Evolutionary conservation across 2,329 filamentous ascomycete genomes (phyloP), one percentile per base, ranked within the genome.

Genomic region (Aspergillus neoniger): DNA sequence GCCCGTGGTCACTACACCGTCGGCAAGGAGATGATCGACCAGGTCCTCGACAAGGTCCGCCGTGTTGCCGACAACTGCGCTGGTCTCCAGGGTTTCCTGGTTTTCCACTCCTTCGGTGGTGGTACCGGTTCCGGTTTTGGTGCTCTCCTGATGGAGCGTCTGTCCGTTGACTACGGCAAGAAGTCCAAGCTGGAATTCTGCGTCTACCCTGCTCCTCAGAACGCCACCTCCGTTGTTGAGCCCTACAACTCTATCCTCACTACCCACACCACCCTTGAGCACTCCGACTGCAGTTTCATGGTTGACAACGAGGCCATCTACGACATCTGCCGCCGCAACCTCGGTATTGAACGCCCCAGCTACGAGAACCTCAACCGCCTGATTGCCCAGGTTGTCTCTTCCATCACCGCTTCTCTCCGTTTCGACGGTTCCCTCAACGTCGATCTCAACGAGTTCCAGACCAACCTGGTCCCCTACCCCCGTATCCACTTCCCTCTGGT

Each of bases 121-220:
- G 95, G 95, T 85, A 99, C 95, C 72, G 95, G 95, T 74, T 99
- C 95, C 72, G 95, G 95, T 77, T 99, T 99, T 81, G 95, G 95
- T 82, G 95, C 95, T 74, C 88, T 99, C 70, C 86, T 99, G 73
- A 96, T 99, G 92, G 95, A 99, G 86, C 94, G 95, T 78, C 88
- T 99, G 65, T 98, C 95, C 38, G 91, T 97, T 75, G 95, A 99
- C 83, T 99, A 97, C 78, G 94, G 95, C 85, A 99, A 99, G 90
- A 99, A 99, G 90, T 96, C 91, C 87, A 99, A 99, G 89, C 88
- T 99, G 67, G 95, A 99, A 83, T 99, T 99, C 86, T 96, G 92
- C 76, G 93, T 99, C 76, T 99, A 99, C 85, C 95, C 95, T 75
- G 93, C 95, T 70, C 95, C 95, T 63, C 93, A 96, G 84, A 95